Evolutionary conservation across 2,329 filamentous ascomycete genomes (phyloP).

Genomic region (Colletotrichum eleusines): DNA sequence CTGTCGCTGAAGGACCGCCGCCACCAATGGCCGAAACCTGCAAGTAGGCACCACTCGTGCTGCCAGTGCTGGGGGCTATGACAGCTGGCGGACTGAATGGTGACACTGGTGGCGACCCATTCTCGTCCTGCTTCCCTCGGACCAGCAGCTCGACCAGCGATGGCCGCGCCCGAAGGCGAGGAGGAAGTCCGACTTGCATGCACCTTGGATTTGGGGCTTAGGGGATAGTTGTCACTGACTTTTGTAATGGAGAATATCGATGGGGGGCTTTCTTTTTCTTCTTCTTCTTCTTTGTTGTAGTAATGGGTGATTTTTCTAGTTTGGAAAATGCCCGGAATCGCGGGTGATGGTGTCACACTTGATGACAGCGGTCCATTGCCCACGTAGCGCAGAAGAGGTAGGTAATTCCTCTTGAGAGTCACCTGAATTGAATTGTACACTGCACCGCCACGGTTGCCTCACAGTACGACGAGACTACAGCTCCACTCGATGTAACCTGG

Average conservation of each 20-base stretch:
- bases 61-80: constrained; percentile 39
- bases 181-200: constrained; percentile 65
- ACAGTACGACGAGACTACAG: too few relatives aligned
- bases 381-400: not conserved
- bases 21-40: constrained; percentile 44
- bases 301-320: not conserved
- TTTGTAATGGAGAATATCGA: not conserved
- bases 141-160: constrained; percentile 66
- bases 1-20: constrained; percentile 45
- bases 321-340: not conserved
- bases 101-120: constrained; percentile 42
- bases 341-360: constrained; percentile 15
- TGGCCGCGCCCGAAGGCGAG: constrained; percentile 63
- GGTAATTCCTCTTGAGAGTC: constrained; percentile 7
- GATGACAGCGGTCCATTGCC: constrained; percentile 6
- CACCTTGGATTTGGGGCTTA: constrained; percentile 44
- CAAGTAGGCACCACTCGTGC: constrained; percentile 40
- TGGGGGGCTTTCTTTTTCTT: not conserved
- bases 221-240: not conserved
- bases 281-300: not conserved
- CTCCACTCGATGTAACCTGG: not conserved
- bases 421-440: not conserved
- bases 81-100: constrained; percentile 33
- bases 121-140: constrained; percentile 49
- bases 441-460: constrained; percentile 31